Conservation (phyloP, 106 monocot genomes). For the Dendrobium nobile region DNA sequence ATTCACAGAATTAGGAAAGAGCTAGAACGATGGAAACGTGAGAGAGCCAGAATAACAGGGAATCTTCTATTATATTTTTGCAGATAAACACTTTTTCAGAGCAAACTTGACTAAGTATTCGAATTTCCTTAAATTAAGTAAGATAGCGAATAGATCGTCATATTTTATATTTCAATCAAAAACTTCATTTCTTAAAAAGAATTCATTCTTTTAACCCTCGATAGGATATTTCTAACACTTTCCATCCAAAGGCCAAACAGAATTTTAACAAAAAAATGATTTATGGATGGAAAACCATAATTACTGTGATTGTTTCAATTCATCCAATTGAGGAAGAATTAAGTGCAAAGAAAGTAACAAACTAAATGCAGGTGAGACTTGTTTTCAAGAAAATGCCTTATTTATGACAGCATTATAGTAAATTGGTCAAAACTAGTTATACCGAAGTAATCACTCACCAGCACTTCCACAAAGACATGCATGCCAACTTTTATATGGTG, state of each 20-base stretch:
- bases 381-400: neutral
- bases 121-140: too few species aligned
- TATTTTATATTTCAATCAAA: too few species aligned
- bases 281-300: too few species aligned
- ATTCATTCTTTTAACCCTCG: too few species aligned
- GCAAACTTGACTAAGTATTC: too few species aligned
- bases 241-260: too few species aligned
- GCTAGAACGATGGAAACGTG: neutral
- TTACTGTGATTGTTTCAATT: neutral
- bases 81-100: too few species aligned
- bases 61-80: too few species aligned
- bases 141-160: too few species aligned
- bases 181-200: too few species aligned
- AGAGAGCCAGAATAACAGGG: neutral
- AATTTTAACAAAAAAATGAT: too few species aligned
- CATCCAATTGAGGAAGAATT: neutral
- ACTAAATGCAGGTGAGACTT: neutral
- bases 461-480: slow-evolving; percentile 80
- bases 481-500: slow-evolving; percentile 97
- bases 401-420: neutral
- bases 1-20: neutral
- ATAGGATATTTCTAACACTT: too few species aligned
- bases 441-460: slow-evolving; percentile 42
- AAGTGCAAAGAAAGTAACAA: neutral
- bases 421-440: neutral